phyloP scores from a whole-genome alignment of 2,329 filamentous ascomycete genomes.

The Alternaria rosae region DNA sequence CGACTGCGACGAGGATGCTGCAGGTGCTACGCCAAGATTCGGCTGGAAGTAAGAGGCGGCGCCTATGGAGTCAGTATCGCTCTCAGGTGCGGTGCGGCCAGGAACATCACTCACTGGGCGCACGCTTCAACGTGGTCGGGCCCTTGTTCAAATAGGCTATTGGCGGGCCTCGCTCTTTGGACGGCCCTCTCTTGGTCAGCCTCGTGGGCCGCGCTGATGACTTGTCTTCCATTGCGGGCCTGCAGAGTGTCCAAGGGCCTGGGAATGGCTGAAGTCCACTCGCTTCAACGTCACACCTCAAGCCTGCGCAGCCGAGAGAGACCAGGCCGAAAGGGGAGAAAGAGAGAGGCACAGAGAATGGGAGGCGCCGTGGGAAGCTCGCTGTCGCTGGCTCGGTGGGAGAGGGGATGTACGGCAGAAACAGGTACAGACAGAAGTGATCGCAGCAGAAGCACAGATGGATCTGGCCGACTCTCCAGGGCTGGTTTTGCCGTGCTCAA shows the following conservation, averaged over 20 bases:
- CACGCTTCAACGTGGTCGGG: conserved; percentile 28
- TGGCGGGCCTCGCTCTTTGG: conserved; percentile 21
- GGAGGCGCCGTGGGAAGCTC: background rate
- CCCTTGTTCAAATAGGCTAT: conserved; percentile 27
- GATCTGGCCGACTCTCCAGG: background rate
- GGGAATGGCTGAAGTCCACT: conserved; percentile 5
- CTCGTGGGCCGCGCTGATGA: conserved; percentile 14
- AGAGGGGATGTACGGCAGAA: background rate
- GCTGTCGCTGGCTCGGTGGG: background rate
- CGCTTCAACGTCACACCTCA: conserved; percentile 2
- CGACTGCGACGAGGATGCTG: background rate
- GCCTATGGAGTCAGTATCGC: background rate
- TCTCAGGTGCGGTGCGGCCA: background rate
- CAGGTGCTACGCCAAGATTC: conserved; percentile 16
- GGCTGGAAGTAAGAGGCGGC: conserved; percentile 29
- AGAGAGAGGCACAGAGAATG: background rate
- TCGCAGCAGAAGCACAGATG: background rate
- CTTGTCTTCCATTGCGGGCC: conserved; percentile 23
- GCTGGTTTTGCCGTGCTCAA: background rate
- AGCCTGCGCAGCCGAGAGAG: conserved; percentile 2
- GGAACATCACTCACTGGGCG: conserved; percentile 12
- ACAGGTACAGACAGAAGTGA: background rate
- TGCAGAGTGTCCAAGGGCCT: background rate
- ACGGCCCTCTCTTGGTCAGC: conserved; percentile 22
- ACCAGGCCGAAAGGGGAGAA: conserved; percentile 2